phyloP scores from a whole-genome alignment of 345 rosid species.

The Lepidium aucheri region DNA sequence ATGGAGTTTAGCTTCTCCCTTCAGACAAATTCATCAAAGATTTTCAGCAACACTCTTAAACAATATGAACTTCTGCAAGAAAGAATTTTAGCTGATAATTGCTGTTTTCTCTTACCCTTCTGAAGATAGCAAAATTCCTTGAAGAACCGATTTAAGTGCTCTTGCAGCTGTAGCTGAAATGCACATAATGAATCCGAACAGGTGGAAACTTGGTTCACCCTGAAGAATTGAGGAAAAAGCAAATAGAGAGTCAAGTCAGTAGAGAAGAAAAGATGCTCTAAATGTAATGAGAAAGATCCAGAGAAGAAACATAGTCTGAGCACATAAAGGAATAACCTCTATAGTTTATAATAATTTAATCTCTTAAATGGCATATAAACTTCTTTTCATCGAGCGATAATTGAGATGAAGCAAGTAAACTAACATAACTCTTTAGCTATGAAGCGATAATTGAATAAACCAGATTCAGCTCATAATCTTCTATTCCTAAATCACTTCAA shows the following conservation, averaged over 20 bases:
- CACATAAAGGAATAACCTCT: not conserved
- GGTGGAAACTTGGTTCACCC: constrained; percentile 75
- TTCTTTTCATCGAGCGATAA: not conserved
- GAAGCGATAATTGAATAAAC: not conserved
- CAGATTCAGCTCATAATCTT: not conserved
- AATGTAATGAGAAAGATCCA: not conserved
- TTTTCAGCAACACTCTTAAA: constrained; percentile 7
- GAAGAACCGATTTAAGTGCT: constrained; percentile 70
- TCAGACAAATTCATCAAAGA: not conserved
- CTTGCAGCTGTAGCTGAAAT: constrained; percentile 69
- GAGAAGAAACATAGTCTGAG: not conserved
- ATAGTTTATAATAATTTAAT: not conserved
- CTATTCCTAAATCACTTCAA: not conserved
- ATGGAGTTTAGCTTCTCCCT: constrained; percentile 59
- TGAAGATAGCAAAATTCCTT: constrained; percentile 62
- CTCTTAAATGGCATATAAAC: not conserved
- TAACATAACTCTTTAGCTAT: not conserved
- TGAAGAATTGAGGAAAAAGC: not conserved
- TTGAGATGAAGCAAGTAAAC: not conserved
- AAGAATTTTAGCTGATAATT: not conserved
- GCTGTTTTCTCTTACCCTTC: constrained; percentile 45
- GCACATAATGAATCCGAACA: constrained; percentile 64
- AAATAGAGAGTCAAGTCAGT: not conserved
- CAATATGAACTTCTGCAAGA: not conserved
- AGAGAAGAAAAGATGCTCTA: not conserved